Evolutionary conservation across 495 filamentous ascomycete species (phyloP).

Genomic region (Cairneyella variabilis): DNA sequence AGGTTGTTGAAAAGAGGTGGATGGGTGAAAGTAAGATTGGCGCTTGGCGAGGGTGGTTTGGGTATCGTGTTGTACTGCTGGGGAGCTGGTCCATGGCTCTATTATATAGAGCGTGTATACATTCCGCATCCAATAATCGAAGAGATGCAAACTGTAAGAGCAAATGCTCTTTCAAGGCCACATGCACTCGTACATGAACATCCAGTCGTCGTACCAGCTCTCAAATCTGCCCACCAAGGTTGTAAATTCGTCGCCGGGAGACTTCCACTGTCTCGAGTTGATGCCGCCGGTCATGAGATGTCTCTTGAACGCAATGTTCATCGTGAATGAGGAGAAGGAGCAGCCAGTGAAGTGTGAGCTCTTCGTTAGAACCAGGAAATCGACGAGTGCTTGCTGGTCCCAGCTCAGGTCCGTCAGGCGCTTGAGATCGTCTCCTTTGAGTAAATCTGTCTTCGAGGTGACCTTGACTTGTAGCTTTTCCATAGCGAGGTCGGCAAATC

Average conservation of each 20-base stretch:
- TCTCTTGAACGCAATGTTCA: constrained; percentile 24
- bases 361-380: constrained; percentile 23
- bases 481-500: constrained; percentile 12
- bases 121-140: too few species aligned
- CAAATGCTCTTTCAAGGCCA: constrained; percentile 18
- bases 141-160: too few species aligned
- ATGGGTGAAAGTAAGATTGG: too few species aligned
- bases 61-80: too few species aligned
- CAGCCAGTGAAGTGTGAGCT: constrained; percentile 23
- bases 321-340: constrained; percentile 24
- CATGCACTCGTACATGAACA: constrained; percentile 28
- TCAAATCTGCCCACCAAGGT: constrained; percentile 22
- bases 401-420: constrained; percentile 8
- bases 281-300: constrained; percentile 24
- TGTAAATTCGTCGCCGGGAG: constrained; percentile 16
- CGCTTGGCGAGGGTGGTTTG: too few species aligned
- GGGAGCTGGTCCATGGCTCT: too few species aligned
- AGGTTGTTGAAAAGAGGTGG: too few species aligned
- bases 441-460: constrained; percentile 20
- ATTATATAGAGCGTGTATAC: too few species aligned
- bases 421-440: constrained; percentile 14
- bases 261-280: constrained; percentile 17
- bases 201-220: constrained; percentile 24
- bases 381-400: constrained; percentile 24
- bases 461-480: constrained; percentile 11